Base-by-base conservation (phyloP, 2,329 filamentous ascomycete species). In the Epichloe scottii region DNA sequence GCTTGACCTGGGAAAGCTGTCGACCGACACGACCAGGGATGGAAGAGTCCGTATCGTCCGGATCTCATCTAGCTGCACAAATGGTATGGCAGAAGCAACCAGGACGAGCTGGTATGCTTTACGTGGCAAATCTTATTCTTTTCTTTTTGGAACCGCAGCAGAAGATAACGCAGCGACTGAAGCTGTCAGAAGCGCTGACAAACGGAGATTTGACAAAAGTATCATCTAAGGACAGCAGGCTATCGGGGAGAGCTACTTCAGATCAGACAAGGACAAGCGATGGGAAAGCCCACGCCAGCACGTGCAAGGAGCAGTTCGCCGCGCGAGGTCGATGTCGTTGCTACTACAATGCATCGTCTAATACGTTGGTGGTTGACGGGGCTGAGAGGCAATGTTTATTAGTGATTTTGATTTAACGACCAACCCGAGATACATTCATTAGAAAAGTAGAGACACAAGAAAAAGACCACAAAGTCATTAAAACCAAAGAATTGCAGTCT, bases 351-450 rank as follows among this genome's bases (percentile, higher is more conserved):
- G 19, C 19, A 19, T 21, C 14, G 44, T 43, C 8, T 2, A 46
- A 37, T 12, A 30, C 5, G 8, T 39, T 10, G 46, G 12, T 26
- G 35, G 5, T 30, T 17, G 21, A 19, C 5, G 23, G 21, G 34
- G 12, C 26, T 46, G 46, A 4, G 35, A 10, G 17, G 33, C 8
- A 21, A 8, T 21, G 39, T 3, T 21, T 42, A 5, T 7, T 46
- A 5, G 6, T 46, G 15, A 33, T 30, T 48, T 38, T 40, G 37
- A 33, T 39, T 46, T 14, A 17, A 35, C 41, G 48, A 46, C 35
- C n/a, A 46, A 50, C 48, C 46, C 48, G 42, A 46, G 17, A 46
- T 39, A 40, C 48, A 50, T 44, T 50, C 48, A 34, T 45, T 50
- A 30, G 23, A 19, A 44, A 30, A 10, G 2, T 34, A 35, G 30